Evolutionary conservation across 2,329 filamentous ascomycete genomes (phyloP), one percentile per base, ranked within the genome.

Genomic region (Neopestalotiopsis sp.): DNA sequence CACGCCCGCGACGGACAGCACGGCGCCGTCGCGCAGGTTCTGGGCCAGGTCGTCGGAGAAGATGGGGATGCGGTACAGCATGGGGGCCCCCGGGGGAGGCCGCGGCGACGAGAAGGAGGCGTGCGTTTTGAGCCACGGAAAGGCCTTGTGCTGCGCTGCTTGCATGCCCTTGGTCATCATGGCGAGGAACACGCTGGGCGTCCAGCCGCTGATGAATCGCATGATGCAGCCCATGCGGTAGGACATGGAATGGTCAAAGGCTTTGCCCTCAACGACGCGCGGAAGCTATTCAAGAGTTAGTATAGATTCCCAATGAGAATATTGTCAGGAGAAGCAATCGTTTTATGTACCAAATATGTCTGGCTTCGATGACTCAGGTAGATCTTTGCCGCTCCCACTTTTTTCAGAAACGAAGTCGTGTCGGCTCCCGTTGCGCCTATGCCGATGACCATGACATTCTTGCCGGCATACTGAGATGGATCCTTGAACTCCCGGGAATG

Each of bases 211-310:
- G 14, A 56, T 28, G 45, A n/a, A 38, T 3, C 52, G 52, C 28
- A 57, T 32, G 64, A 66, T 66, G 4, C 30, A 49, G 3, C 45
- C 45, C 45, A 66, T 14, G 1, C 64, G 42, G n/a, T 49, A 28
- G 0, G 64, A 66, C 64, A 66, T 56, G 38, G 45, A 56, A 14
- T 66, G 64, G n/a, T 66, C 64, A 57, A 66, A 66, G 17, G 64
- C 42, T 14, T 66, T 66, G 14, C 64, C 64, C 4, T 58, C 24
- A 20, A 57, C 17, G 17, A 66, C 32, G n/a, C 49, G 42, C 1
- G 64, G 64, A 7, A 66, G 42, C 64, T 66, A 32, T 34, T 38
- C 28, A 28, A 38, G 13, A 57, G 14, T 66, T 14, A 58, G 32
- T 20, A n/a, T 52, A 5, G 7, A 17, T 2, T 20, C 24, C 24